These are phyloP conservation scores for Clonostachys solani DNA, from an alignment of 2,329 filamentous ascomycete genomes.

Conservation along the genomic window DNA sequence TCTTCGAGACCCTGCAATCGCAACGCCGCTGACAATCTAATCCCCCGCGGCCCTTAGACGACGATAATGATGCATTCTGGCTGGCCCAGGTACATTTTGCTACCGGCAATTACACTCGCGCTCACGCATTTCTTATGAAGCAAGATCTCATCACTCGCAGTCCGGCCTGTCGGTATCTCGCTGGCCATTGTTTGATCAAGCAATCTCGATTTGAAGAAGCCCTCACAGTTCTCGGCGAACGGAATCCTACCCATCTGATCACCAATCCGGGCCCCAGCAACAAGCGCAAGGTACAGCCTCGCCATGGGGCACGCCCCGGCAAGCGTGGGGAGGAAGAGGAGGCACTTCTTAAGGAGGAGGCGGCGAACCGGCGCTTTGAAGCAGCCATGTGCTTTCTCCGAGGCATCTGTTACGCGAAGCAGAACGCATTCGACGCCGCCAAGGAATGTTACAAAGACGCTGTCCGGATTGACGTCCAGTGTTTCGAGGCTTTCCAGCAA, in stretches of 20 bases:
- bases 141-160: conserved; percentile 79
- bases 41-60: conserved; percentile 49
- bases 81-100: conserved; percentile 97
- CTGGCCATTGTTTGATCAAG: conserved; percentile 91
- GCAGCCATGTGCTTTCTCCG: conserved; percentile 96
- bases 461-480: conserved; percentile 93
- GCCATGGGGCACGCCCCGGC: conserved; percentile 16
- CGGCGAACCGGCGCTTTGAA: conserved; percentile 77
- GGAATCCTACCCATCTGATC: conserved; percentile 88
- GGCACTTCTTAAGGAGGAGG: conserved; percentile 42
- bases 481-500: conserved; percentile 97
- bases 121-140: conserved; percentile 78
- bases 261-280: conserved; percentile 39
- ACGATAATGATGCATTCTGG: conserved; percentile 93
- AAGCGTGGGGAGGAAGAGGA: conserved; percentile 46
- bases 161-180: conserved; percentile 85
- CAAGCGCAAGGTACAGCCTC: conserved; percentile 30
- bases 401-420: conserved; percentile 91
- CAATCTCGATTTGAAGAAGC: conserved; percentile 89
- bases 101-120: conserved; percentile 90
- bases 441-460: conserved; percentile 99
- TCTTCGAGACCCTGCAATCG: neutral
- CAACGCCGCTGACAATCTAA: neutral
- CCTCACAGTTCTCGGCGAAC: conserved; percentile 79
- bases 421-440: conserved; percentile 94